phyloP scores from a whole-genome alignment of 2,329 filamentous ascomycete genomes.

The Neurospora sp. region DNA sequence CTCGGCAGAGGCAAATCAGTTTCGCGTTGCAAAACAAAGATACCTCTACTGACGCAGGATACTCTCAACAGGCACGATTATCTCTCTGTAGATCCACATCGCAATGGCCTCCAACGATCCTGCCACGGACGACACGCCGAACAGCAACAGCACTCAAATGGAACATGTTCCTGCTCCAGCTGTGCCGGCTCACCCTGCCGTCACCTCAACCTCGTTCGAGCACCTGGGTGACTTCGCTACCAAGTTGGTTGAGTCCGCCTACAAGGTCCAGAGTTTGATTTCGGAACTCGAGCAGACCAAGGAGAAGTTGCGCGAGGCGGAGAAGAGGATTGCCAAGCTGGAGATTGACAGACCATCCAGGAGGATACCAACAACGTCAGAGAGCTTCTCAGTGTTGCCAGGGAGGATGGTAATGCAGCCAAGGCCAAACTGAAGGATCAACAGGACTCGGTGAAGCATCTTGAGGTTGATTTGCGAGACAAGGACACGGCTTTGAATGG shows the following conservation, averaged over 20 bases:
- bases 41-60: background rate
- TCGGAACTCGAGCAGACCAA: background rate
- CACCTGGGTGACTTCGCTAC: background rate
- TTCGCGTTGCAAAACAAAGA: background rate
- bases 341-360: background rate
- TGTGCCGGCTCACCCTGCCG: background rate
- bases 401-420: background rate
- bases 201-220: background rate
- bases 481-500: background rate
- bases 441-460: background rate
- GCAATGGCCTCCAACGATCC: background rate
- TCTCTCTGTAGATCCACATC: background rate
- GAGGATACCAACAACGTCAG: background rate
- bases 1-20: background rate
- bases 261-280: background rate
- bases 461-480: background rate
- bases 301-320: background rate
- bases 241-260: background rate
- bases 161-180: background rate
- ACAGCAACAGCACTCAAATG: background rate
- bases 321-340: background rate
- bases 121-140: background rate
- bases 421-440: background rate
- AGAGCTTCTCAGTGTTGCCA: background rate
- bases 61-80: background rate